These are phyloP conservation scores for Dissophora globulifera DNA, from an alignment of 192 early-diverging fungal genomes.

Conservation along the genomic window DNA sequence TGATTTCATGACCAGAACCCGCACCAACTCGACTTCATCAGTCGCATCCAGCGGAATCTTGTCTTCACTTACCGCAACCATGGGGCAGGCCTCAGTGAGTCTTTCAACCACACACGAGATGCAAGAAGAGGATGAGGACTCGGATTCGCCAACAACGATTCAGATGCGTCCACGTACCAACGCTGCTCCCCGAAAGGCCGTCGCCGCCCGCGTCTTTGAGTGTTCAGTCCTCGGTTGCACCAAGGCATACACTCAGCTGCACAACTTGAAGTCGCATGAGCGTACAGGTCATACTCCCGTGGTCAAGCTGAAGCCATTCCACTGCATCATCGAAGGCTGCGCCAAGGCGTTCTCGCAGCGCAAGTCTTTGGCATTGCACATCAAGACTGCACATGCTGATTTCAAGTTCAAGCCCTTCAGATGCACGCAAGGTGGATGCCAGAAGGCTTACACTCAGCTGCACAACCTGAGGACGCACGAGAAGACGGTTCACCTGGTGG, in stretches of 20 bases:
- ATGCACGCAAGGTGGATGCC: slow-evolving; percentile 73
- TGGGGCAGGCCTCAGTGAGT: slow-evolving; percentile 9
- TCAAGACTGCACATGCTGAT: slow-evolving; percentile 52
- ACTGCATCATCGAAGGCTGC: slow-evolving; percentile 50
- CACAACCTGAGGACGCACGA: slow-evolving; percentile 85
- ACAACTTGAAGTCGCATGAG: slow-evolving; percentile 58
- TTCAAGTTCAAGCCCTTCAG: slow-evolving; percentile 65
- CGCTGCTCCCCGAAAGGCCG: slow-evolving; percentile 37
- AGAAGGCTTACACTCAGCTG: slow-evolving; percentile 82
- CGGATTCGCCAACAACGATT: slow-evolving; percentile 41
- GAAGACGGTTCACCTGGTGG: slow-evolving; percentile 60
- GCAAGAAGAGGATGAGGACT: slow-evolving; percentile 39
- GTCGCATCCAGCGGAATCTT: slow-evolving; percentile 28
- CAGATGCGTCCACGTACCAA: slow-evolving; percentile 25
- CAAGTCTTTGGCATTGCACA: slow-evolving; percentile 79
- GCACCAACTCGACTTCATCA: slow-evolving; percentile 41
- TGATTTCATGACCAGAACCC: slow-evolving; percentile 31
- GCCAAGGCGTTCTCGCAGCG: slow-evolving; percentile 65
- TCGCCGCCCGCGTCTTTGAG: slow-evolving; percentile 59
- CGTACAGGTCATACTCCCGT: slow-evolving; percentile 64
- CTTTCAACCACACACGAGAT: slow-evolving; percentile 3
- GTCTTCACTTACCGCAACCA: slow-evolving; percentile 14
- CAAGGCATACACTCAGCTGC: slow-evolving; percentile 54
- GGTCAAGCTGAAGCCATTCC: slow-evolving; percentile 53
- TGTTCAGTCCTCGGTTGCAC: slow-evolving; percentile 51